These are phyloP conservation scores for Phylloporus sp. DNA, from an alignment of 768 basidiomycete species.

Conservation along the genomic window DNA sequence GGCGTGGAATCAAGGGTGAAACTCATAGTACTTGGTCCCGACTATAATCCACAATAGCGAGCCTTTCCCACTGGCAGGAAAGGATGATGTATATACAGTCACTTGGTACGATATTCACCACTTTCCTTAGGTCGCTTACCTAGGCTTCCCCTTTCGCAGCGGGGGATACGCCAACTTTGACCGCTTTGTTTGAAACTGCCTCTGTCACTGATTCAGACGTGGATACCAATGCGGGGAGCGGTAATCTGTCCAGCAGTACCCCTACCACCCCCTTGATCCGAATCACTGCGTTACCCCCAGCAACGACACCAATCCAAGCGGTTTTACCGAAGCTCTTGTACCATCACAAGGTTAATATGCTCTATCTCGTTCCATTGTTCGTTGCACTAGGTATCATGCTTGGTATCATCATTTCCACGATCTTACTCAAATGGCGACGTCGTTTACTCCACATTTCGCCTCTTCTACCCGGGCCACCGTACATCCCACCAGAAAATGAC, in stretches of 20 bases:
- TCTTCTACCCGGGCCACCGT: slow-evolving; percentile 26
- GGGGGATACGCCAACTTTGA: slow-evolving; percentile 16
- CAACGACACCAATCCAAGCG: slow-evolving; percentile 10
- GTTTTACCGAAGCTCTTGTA: slow-evolving; percentile 17
- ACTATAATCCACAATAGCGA: slow-evolving; percentile 27
- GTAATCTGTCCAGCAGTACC: slow-evolving; percentile 6
- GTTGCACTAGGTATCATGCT: slow-evolving; percentile 23
- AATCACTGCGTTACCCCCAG: slow-evolving; percentile 33
- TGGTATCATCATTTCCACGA: slow-evolving; percentile 12
- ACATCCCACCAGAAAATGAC: slow-evolving; percentile 19
- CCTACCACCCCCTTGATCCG: slow-evolving; percentile 25
- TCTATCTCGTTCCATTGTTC: slow-evolving; percentile 27
- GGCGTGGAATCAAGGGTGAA: slow-evolving; percentile 57
- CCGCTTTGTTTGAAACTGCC: slow-evolving; percentile 6
- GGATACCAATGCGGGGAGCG: background rate
- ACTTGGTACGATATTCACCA: slow-evolving; percentile 11
- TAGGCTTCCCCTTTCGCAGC: slow-evolving; percentile 23
- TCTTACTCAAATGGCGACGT: slow-evolving; percentile 12
- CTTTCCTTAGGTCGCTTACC: slow-evolving; percentile 1
- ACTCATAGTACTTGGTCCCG: slow-evolving; percentile 38
- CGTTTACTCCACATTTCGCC: slow-evolving; percentile 12
- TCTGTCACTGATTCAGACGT: background rate
- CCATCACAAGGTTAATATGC: slow-evolving; percentile 23
- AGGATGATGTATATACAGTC: slow-evolving; percentile 20
- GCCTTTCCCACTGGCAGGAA: background rate